Evolutionary conservation across 106 monocot species (phyloP), one percentile per base, ranked within the genome.

Genomic region (Dendrobium huoshanense): DNA sequence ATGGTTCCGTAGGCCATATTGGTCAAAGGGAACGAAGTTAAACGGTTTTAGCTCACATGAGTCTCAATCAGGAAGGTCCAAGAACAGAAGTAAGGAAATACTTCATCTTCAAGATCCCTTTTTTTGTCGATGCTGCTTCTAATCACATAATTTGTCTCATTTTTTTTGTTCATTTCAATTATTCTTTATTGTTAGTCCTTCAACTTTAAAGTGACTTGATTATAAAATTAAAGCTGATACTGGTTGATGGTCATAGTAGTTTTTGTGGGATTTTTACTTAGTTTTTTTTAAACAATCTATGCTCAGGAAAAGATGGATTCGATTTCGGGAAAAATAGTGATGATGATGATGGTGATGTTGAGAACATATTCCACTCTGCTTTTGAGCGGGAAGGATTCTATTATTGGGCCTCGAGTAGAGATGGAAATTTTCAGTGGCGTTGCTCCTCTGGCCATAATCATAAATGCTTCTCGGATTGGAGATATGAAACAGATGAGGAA

Each of bases 1-100:
- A 85, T 95, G 95, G 95, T 90, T 90, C 80, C 85, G 85, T 84
- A 82, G 77, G 61, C 88, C 85, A 80, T 82, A 82, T 79, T 90
- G 91, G 89, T 77, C 83, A n/a, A 95, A 74, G 72, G 85, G 79
- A 79, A 42, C 85, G 43, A 92, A 75, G 41, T 77, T 79, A 67
- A 80, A 87, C 75, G 86, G 85, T 84, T 88, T 81, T 79, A 20
- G 41, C 79, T 80, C 77, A 31, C 83, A 82, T 73, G 87, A 84
- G 44, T 54, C 84, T 41, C 78, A 70, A 20, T 81, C 61, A 77
- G 83, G 64, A 79, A 87, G 56, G 47, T 81, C 73, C 68, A 79
- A 86, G 41, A 88, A 81, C 73, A 88, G 79, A 81, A 80, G 87
- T 91, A 84, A 86, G 87, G 15, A 80, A 24, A 17, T 40, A 64